Evolutionary conservation across 1,284 basidiomycete species (phyloP), one percentile per base, ranked within the genome.

Genomic region (Neonothopanus nambi): DNA sequence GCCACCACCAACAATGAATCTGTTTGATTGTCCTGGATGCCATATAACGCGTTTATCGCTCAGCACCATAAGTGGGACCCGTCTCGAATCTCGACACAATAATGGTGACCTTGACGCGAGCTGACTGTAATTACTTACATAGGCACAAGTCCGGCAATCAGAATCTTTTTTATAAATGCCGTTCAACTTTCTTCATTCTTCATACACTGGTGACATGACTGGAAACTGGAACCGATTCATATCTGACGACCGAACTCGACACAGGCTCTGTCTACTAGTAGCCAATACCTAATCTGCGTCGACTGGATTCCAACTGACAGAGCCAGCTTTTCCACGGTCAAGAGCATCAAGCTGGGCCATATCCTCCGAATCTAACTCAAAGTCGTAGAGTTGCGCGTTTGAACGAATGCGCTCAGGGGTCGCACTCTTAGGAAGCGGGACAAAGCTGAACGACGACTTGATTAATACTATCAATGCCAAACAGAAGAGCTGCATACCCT

Each of bases 391-490:
- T 20, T 85, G 65, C 0, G 82, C 68, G 59, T 95, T 95, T 17
- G 82, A 82, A 37, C 72, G 68, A 59, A 93, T 93, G 37, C 90
- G 78, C 7, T 70, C 66, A 0, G 85, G 77, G 0, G 77, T 86
- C n/a, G 79, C 81, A 33, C 86, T 89, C 69, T 93, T 93, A 3
- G 90, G 89, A 20, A 93, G 75, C 0, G 88, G 87, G 0, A 88
- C 76, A 64, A 77, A 87, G 18, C 87, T 83, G 30, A 26, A 47
- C 18, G 28, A 37, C 2, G 3, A 26, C 1, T 17, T 12, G 4
- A 43, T 15, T 33, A 30, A 9, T 8, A 13, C 20, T 24, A 30
- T 40, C 18, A 12, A 49, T 39, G 23, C 36, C 28, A 13, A 24
- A 12, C 30, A 37, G 20, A 24, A 26, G n/a, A 18, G 9, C 18